phyloP scores from a whole-genome alignment of 345 rosid species.

The Linum lewisii region DNA sequence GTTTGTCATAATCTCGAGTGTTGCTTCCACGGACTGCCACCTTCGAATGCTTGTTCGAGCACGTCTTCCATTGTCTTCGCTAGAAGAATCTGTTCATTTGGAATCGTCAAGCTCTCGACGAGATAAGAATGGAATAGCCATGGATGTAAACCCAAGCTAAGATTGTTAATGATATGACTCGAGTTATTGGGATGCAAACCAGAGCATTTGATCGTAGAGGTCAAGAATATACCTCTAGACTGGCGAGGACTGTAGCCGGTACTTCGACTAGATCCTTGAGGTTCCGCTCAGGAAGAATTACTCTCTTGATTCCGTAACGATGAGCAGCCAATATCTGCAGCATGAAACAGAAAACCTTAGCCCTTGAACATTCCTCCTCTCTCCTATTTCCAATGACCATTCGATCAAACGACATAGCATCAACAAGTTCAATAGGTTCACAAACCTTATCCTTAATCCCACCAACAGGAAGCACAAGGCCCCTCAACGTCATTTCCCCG shows the following conservation, averaged over 20 bases:
- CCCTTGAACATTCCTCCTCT: not conserved
- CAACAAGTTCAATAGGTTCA: not conserved
- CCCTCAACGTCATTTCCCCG: slow-evolving; percentile 96
- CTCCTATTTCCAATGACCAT: too few species aligned
- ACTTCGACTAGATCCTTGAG: slow-evolving; percentile 91
- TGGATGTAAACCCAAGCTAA: too few species aligned
- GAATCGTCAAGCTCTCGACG: too few species aligned
- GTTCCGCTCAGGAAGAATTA: slow-evolving; percentile 90
- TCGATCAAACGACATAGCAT: not conserved
- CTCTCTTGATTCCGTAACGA: slow-evolving; percentile 80
- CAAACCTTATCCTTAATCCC: slow-evolving; percentile 92
- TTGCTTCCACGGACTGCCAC: slow-evolving; percentile 88
- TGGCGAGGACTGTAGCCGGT: slow-evolving; percentile 69
- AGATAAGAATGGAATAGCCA: too few species aligned
- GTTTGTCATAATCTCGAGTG: slow-evolving; percentile 69
- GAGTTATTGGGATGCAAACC: too few species aligned
- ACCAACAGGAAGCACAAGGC: slow-evolving; percentile 95
- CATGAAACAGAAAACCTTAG: not conserved
- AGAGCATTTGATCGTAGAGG: too few species aligned
- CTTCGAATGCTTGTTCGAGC: slow-evolving; percentile 86
- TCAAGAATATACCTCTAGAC: slow-evolving; percentile 59
- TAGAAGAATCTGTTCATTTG: slow-evolving; percentile 70
- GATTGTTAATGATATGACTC: too few species aligned
- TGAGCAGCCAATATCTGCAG: slow-evolving; percentile 94
- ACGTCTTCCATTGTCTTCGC: slow-evolving; percentile 96